Percentiles rank a stretch among this genome's conserved stretches.
These are phyloP conservation scores for Fusarium sterilihyphosum DNA, from an alignment of 2,329 filamentous ascomycete species.

Conservation along the genomic window DNA sequence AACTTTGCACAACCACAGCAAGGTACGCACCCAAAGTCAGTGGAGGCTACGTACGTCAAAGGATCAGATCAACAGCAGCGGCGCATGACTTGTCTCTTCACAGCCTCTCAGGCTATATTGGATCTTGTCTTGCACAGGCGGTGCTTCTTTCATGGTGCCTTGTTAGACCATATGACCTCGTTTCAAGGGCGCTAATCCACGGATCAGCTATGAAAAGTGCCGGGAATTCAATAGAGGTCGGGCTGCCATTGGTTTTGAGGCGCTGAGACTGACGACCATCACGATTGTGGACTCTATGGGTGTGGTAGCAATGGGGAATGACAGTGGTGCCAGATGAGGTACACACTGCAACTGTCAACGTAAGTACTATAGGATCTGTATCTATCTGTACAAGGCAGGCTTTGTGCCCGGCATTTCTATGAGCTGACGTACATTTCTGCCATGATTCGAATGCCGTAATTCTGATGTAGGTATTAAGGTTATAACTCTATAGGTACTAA, in stretches of 20 bases:
- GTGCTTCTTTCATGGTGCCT: conserved; percentile 14
- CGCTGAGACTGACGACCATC: conserved; percentile 18
- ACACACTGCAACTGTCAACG: conserved; percentile 21
- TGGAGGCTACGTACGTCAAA: conserved; percentile 1
- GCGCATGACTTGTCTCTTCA: conserved; percentile 13
- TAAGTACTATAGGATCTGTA: conserved; percentile 7
- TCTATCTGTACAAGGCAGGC: conserved; percentile 7
- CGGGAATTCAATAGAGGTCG: conserved; percentile 31
- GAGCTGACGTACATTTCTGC: background rate
- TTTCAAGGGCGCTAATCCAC: conserved; percentile 26
- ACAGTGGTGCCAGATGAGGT: conserved; percentile 22
- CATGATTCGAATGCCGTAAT: background rate
- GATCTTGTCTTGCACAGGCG: conserved; percentile 10
- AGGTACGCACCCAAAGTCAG: background rate
- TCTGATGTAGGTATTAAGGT: background rate
- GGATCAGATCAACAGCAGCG: background rate
- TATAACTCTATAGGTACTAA: background rate
- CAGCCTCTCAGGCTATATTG: conserved; percentile 12
- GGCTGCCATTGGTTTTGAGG: conserved; percentile 28
- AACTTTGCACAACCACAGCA: background rate
- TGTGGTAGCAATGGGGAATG: conserved; percentile 23
- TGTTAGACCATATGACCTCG: conserved; percentile 36
- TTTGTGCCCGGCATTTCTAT: background rate
- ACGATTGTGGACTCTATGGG: conserved; percentile 22
- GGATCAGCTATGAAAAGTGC: conserved; percentile 28